These are phyloP conservation scores for Tricholoma matsutake DNA, from an alignment of 768 basidiomycete species.

Conservation along the genomic window DNA sequence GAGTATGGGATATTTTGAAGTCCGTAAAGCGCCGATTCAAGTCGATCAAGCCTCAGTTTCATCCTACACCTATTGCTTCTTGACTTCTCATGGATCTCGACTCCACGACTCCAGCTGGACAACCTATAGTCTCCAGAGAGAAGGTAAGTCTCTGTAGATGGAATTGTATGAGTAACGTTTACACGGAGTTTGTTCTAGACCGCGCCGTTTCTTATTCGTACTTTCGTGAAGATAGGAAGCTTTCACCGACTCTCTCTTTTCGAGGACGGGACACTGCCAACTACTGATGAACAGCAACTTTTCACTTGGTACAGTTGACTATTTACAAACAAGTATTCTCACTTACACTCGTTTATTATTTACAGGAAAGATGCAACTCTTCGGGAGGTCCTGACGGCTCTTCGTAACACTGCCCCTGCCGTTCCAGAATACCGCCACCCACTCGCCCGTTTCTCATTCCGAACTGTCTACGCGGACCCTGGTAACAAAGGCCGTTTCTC, in stretches of 20 bases:
- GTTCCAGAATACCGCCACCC: constrained; percentile 76
- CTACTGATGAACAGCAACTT: constrained; percentile 78
- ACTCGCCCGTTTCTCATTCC: constrained; percentile 78
- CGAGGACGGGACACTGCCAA: constrained; percentile 73
- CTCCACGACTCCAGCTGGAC: constrained; percentile 40
- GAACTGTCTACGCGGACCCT: constrained; percentile 74
- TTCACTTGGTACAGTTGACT: constrained; percentile 63
- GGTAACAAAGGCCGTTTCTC: constrained; percentile 68
- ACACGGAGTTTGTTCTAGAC: constrained; percentile 43
- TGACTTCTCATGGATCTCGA: constrained; percentile 31
- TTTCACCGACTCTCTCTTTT: constrained; percentile 75
- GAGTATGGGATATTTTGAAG: background rate
- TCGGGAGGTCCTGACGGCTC: constrained; percentile 72
- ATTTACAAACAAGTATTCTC: background rate
- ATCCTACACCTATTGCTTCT: background rate
- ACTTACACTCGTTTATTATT: background rate
- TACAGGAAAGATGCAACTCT: constrained; percentile 80
- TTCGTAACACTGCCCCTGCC: constrained; percentile 68
- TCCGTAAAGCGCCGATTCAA: background rate
- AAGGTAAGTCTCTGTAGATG: constrained; percentile 36
- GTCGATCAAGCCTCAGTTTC: background rate
- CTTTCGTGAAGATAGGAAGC: constrained; percentile 78
- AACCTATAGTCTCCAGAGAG: constrained; percentile 51
- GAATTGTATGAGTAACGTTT: background rate
- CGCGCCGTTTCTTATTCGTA: constrained; percentile 76